Percentiles rank a stretch among this genome's conserved stretches.
Conservation (phyloP, 2,329 filamentous ascomycete genomes). For the Alternaria dauci region DNA sequence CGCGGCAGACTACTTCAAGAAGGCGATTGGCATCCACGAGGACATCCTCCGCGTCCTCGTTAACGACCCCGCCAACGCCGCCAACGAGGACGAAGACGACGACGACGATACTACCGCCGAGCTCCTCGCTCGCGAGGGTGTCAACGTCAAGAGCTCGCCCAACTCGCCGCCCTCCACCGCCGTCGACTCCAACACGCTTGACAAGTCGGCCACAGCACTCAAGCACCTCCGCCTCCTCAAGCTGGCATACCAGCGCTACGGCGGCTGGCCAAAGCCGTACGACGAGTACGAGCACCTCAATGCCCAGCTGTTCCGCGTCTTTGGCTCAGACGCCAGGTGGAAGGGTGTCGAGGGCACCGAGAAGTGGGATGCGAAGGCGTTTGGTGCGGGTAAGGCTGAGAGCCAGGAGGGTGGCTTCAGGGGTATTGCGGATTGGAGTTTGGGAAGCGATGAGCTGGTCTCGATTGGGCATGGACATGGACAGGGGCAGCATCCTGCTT, state of each 20-base stretch:
- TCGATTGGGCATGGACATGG: conserved; percentile 1
- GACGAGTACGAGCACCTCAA: conserved; percentile 59
- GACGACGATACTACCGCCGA: conserved; percentile 48
- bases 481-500: conserved; percentile 1
- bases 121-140: conserved; percentile 48
- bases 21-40: conserved; percentile 44
- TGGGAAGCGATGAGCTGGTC: conserved; percentile 30
- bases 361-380: conserved; percentile 58
- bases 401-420: conserved; percentile 48
- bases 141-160: conserved; percentile 34
- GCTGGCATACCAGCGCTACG: conserved; percentile 54
- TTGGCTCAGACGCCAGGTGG: conserved; percentile 46
- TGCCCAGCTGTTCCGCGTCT: conserved; percentile 55
- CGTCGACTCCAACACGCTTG: conserved; percentile 22
- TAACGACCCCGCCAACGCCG: conserved; percentile 20
- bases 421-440: conserved; percentile 45
- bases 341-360: conserved; percentile 57
- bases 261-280: conserved; percentile 58
- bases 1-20: conserved; percentile 52
- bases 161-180: conserved; percentile 1
- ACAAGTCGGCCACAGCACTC: conserved; percentile 37
- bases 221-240: conserved; percentile 51
- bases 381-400: conserved; percentile 59
- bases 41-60: conserved; percentile 46
- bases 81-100: conserved; percentile 41